Evolutionary conservation across 768 basidiomycete species (phyloP).

Genomic region (Mrakia hoshinonis): DNA sequence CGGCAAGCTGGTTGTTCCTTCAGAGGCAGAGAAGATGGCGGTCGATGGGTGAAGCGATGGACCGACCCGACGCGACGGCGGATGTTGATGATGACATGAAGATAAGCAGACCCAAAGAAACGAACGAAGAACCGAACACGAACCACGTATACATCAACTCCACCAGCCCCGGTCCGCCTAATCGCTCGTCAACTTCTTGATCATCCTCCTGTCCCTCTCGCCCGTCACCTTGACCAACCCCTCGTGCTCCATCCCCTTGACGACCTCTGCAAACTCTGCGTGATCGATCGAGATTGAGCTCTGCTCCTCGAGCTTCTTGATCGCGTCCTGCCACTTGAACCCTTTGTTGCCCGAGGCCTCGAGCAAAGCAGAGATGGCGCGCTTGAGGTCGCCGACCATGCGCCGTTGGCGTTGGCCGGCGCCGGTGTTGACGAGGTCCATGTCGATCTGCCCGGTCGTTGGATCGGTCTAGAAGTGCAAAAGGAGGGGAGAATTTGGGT

Average conservation of each 20-base stretch:
- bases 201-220: slow-evolving; percentile 27
- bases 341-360: slow-evolving; percentile 52
- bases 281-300: slow-evolving; percentile 70
- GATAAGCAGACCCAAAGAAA: no score
- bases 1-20: no score
- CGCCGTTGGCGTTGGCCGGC: slow-evolving; percentile 78
- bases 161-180: no score
- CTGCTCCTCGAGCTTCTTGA: slow-evolving; percentile 70
- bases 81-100: no score
- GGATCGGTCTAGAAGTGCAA: slow-evolving; percentile 60
- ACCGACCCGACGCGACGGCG: no score
- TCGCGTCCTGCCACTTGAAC: slow-evolving; percentile 72
- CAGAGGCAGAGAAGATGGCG: no score
- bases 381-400: slow-evolving; percentile 79
- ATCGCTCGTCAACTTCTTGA: slow-evolving; percentile 26
- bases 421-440: slow-evolving; percentile 51
- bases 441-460: slow-evolving; percentile 66
- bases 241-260: slow-evolving; percentile 36
- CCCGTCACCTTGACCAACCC: slow-evolving; percentile 27
- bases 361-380: slow-evolving; percentile 62
- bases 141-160: no score
- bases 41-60: no score
- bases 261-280: slow-evolving; percentile 58
- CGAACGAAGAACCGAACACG: no score
- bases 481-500: slow-evolving; percentile 11